Base-by-base conservation (phyloP, 129 eudicot genomes). In the Flaveria robusta region DNA sequence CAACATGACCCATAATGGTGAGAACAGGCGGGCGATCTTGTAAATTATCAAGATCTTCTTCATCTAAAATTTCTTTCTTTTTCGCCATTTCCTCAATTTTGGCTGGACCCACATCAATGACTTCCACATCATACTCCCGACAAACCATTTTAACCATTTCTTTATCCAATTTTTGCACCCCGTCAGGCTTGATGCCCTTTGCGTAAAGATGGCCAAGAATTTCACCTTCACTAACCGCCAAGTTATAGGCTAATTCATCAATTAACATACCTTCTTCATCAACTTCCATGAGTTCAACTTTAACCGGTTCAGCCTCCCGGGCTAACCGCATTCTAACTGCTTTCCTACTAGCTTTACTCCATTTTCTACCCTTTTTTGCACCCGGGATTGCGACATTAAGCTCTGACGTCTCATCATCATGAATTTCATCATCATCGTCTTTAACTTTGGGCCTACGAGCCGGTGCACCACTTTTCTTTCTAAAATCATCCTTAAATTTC, bases 1-100 rank as follows among this genome's bases (percentile, higher is more conserved):
- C 99, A 4, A 94, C 99, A 69, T 94, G 99, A 45, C 99, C 99
- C 99, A 94, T 94, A 18, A 94, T 94, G 60, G 99, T 94, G 31
- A 94, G 78, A 31, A 94, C 97, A 37, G 99, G 99, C 68, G 99
- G 99, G 70, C 96, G 85, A 27, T 91, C 89, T 91, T 91, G 89
- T 72, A 94, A 81, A 39, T 88, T 83, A 78, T 87, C 97, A 60
- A 89, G 72, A 68, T 94, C 97, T 18, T 94, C 96, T 77, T 84
- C 93, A 77, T 94, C 99, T 55, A 94, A 78, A 13, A 87, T 80
- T 68, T 91, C 90, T 86, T 91, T 94, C 92, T 91, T 91, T 82
- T 81, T 91, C 15, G 99, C 99, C 92, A 80, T 86, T 52, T 94
- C 94, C 43, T 86, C 96, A 84, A 91, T 66, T 70, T 87, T 79